Percentiles rank a stretch among this genome's conserved stretches.
Evolutionary conservation across 352 stramenopile genomes (phyloP).

Genomic region (Phytopythium chamaehyphon): DNA sequence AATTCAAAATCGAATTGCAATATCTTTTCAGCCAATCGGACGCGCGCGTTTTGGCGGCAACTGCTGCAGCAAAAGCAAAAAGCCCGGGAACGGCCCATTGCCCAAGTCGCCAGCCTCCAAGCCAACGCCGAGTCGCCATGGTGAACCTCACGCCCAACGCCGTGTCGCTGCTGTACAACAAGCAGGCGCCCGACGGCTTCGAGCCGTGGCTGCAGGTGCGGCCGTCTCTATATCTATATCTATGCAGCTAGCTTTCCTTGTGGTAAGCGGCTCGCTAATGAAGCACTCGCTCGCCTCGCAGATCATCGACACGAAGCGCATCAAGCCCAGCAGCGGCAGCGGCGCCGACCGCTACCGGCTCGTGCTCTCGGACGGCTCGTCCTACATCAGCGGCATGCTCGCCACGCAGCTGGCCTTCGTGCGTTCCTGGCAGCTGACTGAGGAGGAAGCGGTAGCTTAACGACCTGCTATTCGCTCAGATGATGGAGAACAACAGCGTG

Average conservation of each 20-base stretch:
- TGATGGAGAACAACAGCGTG: slow-evolving; percentile 80
- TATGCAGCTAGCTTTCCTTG: no score
- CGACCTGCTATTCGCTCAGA: slow-evolving; percentile 14
- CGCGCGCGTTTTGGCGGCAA: slow-evolving; percentile 9
- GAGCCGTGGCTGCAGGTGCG: slow-evolving; percentile 75
- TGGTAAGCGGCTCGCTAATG: no score
- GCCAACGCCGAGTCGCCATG: slow-evolving; percentile 37
- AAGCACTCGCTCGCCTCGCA: no score
- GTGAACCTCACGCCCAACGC: slow-evolving; percentile 83
- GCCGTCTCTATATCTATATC: no score
- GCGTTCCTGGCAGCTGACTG: slow-evolving; percentile 8
- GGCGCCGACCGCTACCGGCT: slow-evolving; percentile 79
- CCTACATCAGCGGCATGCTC: slow-evolving; percentile 86
- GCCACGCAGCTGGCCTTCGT: slow-evolving; percentile 77
- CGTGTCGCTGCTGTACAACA: slow-evolving; percentile 84
- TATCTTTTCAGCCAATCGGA: no score
- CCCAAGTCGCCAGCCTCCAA: background rate
- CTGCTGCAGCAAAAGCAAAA: background rate
- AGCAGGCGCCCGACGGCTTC: slow-evolving; percentile 78
- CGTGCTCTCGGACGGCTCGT: slow-evolving; percentile 74
- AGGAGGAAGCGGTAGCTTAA: background rate
- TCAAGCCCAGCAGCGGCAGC: slow-evolving; percentile 69
- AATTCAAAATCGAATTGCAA: slow-evolving; percentile 1
- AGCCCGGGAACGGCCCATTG: background rate
- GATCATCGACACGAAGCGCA: slow-evolving; percentile 88